Percentiles rank a stretch among this genome's conserved stretches.
phyloP scores from a whole-genome alignment of 2,329 filamentous ascomycete genomes.

The Blastomyces silverae region DNA sequence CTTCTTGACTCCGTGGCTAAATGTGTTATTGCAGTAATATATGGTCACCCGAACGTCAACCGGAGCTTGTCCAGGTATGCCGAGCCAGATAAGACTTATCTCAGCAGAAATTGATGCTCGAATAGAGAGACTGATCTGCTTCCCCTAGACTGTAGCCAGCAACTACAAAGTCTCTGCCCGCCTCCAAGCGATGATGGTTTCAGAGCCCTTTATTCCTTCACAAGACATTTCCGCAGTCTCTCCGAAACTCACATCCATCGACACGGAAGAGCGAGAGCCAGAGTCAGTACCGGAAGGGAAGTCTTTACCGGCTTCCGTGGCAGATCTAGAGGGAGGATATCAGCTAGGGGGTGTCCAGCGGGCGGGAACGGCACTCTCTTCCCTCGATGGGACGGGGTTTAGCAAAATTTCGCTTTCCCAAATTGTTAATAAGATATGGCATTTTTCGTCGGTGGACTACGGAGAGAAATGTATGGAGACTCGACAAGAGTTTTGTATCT shows the following conservation, averaged over 20 bases:
- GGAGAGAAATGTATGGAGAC: conserved; percentile 53
- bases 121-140: conserved; percentile 3
- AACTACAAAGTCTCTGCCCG: conserved; percentile 64
- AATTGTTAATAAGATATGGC: conserved; percentile 64
- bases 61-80: conserved; percentile 46
- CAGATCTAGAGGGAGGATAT: conserved; percentile 8
- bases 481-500: conserved; percentile 10
- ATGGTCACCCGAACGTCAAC: conserved; percentile 60
- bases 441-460: conserved; percentile 67
- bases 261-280: conserved; percentile 15
- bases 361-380: conserved; percentile 1
- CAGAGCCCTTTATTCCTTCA: conserved; percentile 40
- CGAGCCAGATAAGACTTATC: not conserved
- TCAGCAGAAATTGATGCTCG: not conserved
- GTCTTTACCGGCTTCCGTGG: not conserved
- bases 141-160: conserved; percentile 44
- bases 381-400: not conserved
- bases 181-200: conserved; percentile 57
- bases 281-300: not conserved
- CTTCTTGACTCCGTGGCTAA: conserved; percentile 14
- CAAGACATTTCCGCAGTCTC: conserved; percentile 22
- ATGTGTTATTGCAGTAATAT: conserved; percentile 50
- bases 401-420: conserved; percentile 47
- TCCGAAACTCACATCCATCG: conserved; percentile 19
- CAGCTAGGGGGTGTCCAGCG: not conserved